Conservation (phyloP, 129 eudicot genomes). For the Smallanthus sonchifolius region DNA sequence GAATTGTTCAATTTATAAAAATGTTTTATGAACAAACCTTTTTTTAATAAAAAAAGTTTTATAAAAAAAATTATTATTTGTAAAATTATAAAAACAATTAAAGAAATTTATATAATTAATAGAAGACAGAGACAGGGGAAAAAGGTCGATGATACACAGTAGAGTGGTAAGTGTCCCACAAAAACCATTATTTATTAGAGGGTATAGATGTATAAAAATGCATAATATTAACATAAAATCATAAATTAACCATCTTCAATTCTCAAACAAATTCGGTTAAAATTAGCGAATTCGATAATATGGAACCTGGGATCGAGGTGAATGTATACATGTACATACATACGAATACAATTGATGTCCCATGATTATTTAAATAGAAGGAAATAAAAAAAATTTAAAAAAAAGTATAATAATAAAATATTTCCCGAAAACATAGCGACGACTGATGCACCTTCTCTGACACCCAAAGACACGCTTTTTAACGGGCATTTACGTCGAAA, state of each 20-base stretch:
- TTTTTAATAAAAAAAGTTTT: no score
- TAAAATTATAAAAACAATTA: no score
- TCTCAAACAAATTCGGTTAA: not conserved
- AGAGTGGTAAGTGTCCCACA: no score
- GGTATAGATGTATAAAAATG: no score
- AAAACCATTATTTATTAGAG: no score
- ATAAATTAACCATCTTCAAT: not conserved
- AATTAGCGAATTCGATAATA: not conserved
- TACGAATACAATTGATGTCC: not conserved
- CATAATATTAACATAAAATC: not conserved
- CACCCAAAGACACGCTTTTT: conserved; percentile 10
- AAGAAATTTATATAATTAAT: no score
- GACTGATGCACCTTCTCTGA: not conserved
- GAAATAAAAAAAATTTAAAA: not conserved
- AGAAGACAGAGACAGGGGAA: no score
- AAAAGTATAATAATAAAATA: not conserved
- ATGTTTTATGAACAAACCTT: no score
- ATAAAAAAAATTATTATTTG: no score
- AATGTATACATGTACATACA: not conserved
- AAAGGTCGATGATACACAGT: no score
- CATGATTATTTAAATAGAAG: not conserved
- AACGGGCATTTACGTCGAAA: conserved; percentile 5
- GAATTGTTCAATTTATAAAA: no score
- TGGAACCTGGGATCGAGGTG: not conserved
- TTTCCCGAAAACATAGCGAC: not conserved